Evolutionary conservation across 192 early-diverging fungal genomes (phyloP).

Genomic region (Coemansia sp.): DNA sequence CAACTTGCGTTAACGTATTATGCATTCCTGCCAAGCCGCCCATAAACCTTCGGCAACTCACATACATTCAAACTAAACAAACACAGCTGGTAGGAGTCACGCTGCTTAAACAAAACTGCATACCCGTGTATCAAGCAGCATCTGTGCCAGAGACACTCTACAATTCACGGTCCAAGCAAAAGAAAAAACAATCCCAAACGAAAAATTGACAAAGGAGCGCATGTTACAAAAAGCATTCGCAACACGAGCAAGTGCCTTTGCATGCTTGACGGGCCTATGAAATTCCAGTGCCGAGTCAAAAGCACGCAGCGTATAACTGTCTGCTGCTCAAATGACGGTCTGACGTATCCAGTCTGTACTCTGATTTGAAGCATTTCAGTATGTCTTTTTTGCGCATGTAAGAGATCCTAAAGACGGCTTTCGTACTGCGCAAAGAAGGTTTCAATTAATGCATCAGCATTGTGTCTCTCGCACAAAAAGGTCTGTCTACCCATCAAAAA

Average conservation of each 20-base stretch:
- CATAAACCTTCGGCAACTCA: neutral
- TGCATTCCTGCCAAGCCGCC: neutral
- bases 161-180: neutral
- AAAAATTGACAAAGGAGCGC: neutral
- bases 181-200: neutral
- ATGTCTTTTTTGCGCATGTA: neutral
- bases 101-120: neutral
- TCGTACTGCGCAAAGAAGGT: neutral
- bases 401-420: conserved; percentile 1
- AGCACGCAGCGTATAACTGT: neutral
- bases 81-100: neutral
- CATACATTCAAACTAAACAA: neutral
- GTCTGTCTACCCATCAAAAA: neutral
- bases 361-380: neutral
- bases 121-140: neutral
- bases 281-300: neutral
- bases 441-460: conserved; percentile 2
- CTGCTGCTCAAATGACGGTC: neutral
- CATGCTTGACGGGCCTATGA: neutral
- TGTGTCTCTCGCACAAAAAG: conserved; percentile 1
- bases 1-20: conserved; percentile 5
- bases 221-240: neutral
- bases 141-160: neutral
- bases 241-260: neutral
- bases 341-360: neutral